Base-by-base conservation (phyloP, 2,329 filamentous ascomycete genomes). In the Elsinoe fawcettii region DNA sequence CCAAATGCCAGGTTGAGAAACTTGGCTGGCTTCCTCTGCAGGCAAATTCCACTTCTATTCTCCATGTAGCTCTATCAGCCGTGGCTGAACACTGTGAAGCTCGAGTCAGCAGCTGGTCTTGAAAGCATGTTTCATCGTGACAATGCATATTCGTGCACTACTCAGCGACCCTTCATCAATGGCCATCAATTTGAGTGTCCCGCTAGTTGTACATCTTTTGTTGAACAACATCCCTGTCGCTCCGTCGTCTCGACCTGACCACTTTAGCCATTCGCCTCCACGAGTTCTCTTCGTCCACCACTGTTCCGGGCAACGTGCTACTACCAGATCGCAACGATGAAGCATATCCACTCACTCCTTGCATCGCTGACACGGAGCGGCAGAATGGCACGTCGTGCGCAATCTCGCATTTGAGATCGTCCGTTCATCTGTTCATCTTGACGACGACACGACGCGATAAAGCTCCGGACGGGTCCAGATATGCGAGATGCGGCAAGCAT, bases 341-440 rank as follows among this genome's bases (percentile, higher is more conserved):
- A 51, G 30, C 46, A 12, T 23, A 51, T 16, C 46, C 46, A 51
- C 46, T 16, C 14, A 34, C 8, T 20, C 27, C 46, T 32, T 51
- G 27, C 46, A 16, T 51, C 18, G 12, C 25, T 30, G 22, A 23
- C 46, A 20, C 12, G 12, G 41, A 22, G 23, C 41, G 46, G 25
- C 25, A 18, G 5, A 30, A 14, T 7, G 25, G 27, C 7, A 51
- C 25, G 25, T 32, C 46, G 46, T 51, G 46, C 46, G 46, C 46
- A 32, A 51, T 51, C 46, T 51, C 46, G 46, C 46, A 51, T 32
- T 51, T 51, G 46, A 51, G 46, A 32, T 51, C 46, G 34, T 34
- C 46, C 41, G 41, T 46, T 51, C 46, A 51, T 51, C 46, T 30
- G 7, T 32, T 32, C 46, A 51, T 51, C 12, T 51, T 51, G 46